Conservation (phyloP, 768 basidiomycete species). For the Suillus brevipes region DNA sequence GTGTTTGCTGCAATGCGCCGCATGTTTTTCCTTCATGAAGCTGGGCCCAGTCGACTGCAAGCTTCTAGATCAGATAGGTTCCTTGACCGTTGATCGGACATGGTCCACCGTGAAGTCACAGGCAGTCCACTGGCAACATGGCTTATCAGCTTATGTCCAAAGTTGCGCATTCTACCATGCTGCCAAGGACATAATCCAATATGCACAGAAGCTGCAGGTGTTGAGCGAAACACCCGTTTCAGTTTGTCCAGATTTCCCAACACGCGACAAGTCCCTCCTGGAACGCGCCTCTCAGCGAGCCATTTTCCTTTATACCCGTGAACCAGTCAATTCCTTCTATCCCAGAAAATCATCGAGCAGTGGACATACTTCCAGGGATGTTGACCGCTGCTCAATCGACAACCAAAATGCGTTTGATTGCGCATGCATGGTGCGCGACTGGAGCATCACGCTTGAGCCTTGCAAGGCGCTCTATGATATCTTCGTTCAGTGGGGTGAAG, state of each 20-base stretch:
- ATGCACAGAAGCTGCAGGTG: slow-evolving; percentile 8
- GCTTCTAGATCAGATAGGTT: slow-evolving; percentile 34
- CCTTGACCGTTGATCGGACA: slow-evolving; percentile 31
- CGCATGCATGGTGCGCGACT: slow-evolving; percentile 9
- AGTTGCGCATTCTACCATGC: slow-evolving; percentile 25
- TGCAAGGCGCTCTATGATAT: neutral
- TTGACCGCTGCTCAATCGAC: neutral
- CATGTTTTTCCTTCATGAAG: slow-evolving; percentile 39
- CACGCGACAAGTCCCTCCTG: slow-evolving; percentile 16
- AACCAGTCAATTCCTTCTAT: slow-evolving; percentile 1
- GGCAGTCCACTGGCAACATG: slow-evolving; percentile 29
- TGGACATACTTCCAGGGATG: slow-evolving; percentile 15
- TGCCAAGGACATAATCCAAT: slow-evolving; percentile 11
- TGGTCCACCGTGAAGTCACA: slow-evolving; percentile 42
- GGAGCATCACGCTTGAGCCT: neutral
- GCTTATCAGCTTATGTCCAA: slow-evolving; percentile 28
- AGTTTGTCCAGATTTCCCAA: slow-evolving; percentile 17
- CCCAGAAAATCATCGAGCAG: neutral
- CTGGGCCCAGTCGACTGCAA: slow-evolving; percentile 25
- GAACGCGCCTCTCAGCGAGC: slow-evolving; percentile 16
- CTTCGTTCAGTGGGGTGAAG: slow-evolving; percentile 1
- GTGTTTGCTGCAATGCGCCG: slow-evolving; percentile 34
- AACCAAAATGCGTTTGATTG: slow-evolving; percentile 15
- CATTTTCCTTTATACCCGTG: slow-evolving; percentile 15
- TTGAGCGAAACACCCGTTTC: slow-evolving; percentile 5